These are phyloP conservation scores for Toxicodendron radicans DNA, from an alignment of 345 rosid species.

Conservation along the genomic window DNA sequence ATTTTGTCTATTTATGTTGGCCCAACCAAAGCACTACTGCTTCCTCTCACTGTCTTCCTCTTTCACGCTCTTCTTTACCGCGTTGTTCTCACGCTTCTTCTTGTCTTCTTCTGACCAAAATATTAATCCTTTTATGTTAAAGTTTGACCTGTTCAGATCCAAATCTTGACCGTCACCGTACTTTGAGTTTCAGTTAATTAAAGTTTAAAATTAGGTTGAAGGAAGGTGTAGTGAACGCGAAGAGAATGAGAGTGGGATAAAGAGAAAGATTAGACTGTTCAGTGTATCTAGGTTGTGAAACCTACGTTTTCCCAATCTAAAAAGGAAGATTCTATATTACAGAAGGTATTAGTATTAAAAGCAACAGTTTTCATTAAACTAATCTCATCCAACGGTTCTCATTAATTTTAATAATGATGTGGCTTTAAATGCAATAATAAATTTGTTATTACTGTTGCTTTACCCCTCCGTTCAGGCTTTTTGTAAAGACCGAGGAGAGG, in stretches of 20 bases:
- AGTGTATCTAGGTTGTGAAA: conserved; percentile 24
- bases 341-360: conserved; percentile 13
- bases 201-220: too few species aligned
- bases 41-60: not conserved
- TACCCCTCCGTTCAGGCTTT: conserved; percentile 11
- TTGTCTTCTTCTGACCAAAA: too few species aligned
- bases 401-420: not conserved
- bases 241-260: not conserved
- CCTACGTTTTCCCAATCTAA: conserved; percentile 32
- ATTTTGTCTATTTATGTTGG: conserved; percentile 52
- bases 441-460: conserved; percentile 11
- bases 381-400: conserved; percentile 4
- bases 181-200: too few species aligned
- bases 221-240: not conserved
- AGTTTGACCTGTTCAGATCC: too few species aligned
- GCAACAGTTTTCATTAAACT: conserved; percentile 5
- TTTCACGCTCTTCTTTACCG: conserved; percentile 20
- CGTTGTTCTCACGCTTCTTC: conserved; percentile 3
- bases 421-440: not conserved
- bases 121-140: too few species aligned
- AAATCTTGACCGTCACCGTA: too few species aligned
- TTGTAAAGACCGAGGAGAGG: conserved; percentile 28
- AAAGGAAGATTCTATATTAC: conserved; percentile 40
- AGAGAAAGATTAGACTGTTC: not conserved
- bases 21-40: conserved; percentile 40